phyloP scores from a whole-genome alignment of 139 green algal species.

The Dunaliella primolecta region DNA sequence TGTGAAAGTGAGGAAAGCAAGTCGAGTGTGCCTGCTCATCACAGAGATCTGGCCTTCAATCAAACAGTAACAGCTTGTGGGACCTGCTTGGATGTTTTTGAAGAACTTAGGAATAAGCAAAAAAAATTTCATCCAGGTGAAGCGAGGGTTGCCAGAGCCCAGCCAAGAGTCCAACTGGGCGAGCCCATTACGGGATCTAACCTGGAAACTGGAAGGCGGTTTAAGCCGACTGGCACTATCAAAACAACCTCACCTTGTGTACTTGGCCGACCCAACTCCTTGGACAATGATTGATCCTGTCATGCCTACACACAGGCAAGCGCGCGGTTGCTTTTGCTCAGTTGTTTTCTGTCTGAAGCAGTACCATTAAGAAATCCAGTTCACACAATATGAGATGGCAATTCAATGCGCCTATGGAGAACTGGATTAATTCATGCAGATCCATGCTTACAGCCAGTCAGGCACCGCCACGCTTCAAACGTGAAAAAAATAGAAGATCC shows the following conservation, averaged over 20 bases:
- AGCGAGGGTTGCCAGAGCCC: not conserved
- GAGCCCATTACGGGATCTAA: not conserved
- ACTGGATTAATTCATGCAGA: not conserved
- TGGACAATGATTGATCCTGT: slow-evolving; percentile 63
- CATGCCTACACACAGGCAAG: slow-evolving; percentile 48
- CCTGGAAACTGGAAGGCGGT: not conserved
- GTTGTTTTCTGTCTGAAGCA: not conserved
- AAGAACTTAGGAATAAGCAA: not conserved
- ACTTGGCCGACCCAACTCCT: slow-evolving; percentile 46
- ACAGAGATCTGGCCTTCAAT: too few species aligned
- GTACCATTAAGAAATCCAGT: not conserved
- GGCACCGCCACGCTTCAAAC: too few species aligned
- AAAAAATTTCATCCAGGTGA: not conserved
- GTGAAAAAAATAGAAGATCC: not conserved
- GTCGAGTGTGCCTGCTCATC: not conserved
- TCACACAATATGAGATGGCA: not conserved
- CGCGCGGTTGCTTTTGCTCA: not conserved
- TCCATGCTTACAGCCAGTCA: not conserved
- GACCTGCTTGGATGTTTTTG: too few species aligned
- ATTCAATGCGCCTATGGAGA: not conserved
- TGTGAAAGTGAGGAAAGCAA: too few species aligned
- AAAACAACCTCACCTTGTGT: slow-evolving; percentile 34
- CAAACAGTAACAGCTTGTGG: too few species aligned
- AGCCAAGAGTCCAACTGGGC: too few species aligned
- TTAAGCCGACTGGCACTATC: too few species aligned